Evolutionary conservation across 1,284 basidiomycete genomes (phyloP).

Genomic region (Fomitopsis schrenkii): DNA sequence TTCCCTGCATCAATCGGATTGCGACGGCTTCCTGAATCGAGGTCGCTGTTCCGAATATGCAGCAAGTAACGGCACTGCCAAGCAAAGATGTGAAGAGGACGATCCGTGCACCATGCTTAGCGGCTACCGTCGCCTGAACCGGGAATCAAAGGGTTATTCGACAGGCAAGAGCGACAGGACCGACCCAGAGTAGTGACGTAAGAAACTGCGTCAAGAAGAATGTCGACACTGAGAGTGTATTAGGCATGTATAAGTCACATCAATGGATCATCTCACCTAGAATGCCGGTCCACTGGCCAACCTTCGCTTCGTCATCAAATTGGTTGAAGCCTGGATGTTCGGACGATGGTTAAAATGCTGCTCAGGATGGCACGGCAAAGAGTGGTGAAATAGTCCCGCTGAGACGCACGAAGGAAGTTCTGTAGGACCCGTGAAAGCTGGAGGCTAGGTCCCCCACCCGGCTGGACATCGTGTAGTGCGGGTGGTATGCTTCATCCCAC

Average conservation of each 20-base stretch:
- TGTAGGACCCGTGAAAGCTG: too few relatives aligned
- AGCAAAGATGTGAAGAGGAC: conserved; percentile 86
- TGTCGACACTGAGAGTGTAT: conserved; percentile 50
- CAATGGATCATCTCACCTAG: conserved; percentile 44
- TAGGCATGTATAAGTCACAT: background rate
- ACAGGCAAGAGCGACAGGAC: conserved; percentile 10
- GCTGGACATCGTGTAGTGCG: too few relatives aligned
- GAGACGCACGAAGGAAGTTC: too few relatives aligned
- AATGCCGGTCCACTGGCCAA: conserved; percentile 84
- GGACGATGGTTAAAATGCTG: background rate
- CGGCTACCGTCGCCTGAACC: conserved; percentile 83
- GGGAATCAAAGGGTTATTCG: background rate
- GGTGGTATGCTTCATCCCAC: too few relatives aligned
- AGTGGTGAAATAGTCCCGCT: background rate
- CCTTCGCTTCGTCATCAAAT: conserved; percentile 65
- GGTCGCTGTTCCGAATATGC: conserved; percentile 84
- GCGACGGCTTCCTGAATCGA: conserved; percentile 81
- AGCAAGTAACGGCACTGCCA: conserved; percentile 77
- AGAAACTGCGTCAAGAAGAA: conserved; percentile 89
- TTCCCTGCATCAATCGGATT: conserved; percentile 89
- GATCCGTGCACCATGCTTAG: conserved; percentile 82
- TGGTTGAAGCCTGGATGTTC: conserved; percentile 53
- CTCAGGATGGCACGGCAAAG: background rate
- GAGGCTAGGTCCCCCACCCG: too few relatives aligned
- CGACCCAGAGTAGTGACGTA: conserved; percentile 86